Conservation (phyloP, 1,284 basidiomycete species). For the Peniophora sp. region DNA sequence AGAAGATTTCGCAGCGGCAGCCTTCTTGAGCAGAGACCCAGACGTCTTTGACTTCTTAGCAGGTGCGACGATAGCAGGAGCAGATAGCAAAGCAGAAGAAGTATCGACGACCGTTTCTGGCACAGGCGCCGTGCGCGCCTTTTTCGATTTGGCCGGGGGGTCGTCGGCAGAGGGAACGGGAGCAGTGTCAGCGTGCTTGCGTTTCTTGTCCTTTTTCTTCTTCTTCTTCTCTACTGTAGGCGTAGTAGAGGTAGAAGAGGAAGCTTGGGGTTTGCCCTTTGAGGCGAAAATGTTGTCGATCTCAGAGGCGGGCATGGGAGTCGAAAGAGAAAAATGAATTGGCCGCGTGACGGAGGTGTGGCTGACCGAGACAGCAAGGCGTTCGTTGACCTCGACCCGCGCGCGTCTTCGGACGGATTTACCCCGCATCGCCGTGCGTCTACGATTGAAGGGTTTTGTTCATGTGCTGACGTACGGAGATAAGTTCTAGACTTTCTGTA, state of each 20-base stretch:
- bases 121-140: conserved; percentile 14
- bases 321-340: conserved; percentile 9
- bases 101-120: conserved; percentile 60
- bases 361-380: neutral
- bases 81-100: conserved; percentile 26
- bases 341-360: neutral
- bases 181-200: conserved; percentile 15
- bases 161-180: conserved; percentile 10
- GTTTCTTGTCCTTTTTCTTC: conserved; percentile 35
- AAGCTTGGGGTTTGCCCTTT: conserved; percentile 32
- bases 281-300: conserved; percentile 75
- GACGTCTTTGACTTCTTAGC: conserved; percentile 11
- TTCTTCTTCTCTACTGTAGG: conserved; percentile 17
- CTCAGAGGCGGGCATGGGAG: conserved; percentile 47
- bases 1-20: too few species aligned
- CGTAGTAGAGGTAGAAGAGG: conserved; percentile 15
- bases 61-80: conserved; percentile 11
- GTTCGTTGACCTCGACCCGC: neutral
- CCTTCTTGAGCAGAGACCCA: too few species aligned
- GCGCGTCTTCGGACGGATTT: neutral
- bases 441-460: neutral
- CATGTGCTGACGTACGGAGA: neutral
- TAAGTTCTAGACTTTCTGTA: too few species aligned
- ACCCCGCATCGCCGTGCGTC: neutral
- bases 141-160: conserved; percentile 25